These are phyloP conservation scores for Blastosporella zonata DNA, from an alignment of 1,284 basidiomycete species.

Conservation along the genomic window DNA sequence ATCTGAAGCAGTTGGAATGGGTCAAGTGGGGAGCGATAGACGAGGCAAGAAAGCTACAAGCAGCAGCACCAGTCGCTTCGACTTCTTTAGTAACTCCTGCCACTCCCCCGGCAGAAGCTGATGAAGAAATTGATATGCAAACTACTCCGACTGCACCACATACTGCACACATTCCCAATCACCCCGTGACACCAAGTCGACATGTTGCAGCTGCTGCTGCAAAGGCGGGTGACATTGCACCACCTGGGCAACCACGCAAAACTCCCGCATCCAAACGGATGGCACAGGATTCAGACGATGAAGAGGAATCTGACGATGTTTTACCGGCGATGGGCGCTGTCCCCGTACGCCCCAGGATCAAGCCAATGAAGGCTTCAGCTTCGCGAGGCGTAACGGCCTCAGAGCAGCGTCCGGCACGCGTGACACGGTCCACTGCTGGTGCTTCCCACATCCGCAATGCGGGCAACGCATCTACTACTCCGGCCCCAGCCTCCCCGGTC, in stretches of 20 bases:
- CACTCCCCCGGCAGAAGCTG: slow-evolving; percentile 73
- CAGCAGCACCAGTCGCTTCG: slow-evolving; percentile 39
- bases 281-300: slow-evolving; percentile 51
- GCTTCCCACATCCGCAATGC: slow-evolving; percentile 47
- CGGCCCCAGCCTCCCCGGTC: slow-evolving; percentile 38
- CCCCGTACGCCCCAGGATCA: slow-evolving; percentile 39
- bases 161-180: slow-evolving; percentile 40
- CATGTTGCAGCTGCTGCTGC: slow-evolving; percentile 68
- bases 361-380: slow-evolving; percentile 39
- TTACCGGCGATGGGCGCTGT: slow-evolving; percentile 58
- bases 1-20: slow-evolving; percentile 94
- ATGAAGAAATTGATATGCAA: slow-evolving; percentile 51
- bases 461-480: slow-evolving; percentile 33
- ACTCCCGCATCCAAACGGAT: slow-evolving; percentile 75
- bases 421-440: slow-evolving; percentile 67
- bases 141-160: slow-evolving; percentile 45
- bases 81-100: slow-evolving; percentile 64
- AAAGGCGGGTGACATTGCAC: slow-evolving; percentile 63
- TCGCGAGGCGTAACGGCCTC: slow-evolving; percentile 51
- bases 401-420: slow-evolving; percentile 67
- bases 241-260: slow-evolving; percentile 83
- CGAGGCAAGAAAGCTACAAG: slow-evolving; percentile 56
- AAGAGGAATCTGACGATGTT: slow-evolving; percentile 58
- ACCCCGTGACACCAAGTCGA: slow-evolving; percentile 75
- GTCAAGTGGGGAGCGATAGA: slow-evolving; percentile 88